Evolutionary conservation across 768 basidiomycete species (phyloP), one percentile per base, ranked within the genome.

Genomic region (Cystobasidium onofrii): DNA sequence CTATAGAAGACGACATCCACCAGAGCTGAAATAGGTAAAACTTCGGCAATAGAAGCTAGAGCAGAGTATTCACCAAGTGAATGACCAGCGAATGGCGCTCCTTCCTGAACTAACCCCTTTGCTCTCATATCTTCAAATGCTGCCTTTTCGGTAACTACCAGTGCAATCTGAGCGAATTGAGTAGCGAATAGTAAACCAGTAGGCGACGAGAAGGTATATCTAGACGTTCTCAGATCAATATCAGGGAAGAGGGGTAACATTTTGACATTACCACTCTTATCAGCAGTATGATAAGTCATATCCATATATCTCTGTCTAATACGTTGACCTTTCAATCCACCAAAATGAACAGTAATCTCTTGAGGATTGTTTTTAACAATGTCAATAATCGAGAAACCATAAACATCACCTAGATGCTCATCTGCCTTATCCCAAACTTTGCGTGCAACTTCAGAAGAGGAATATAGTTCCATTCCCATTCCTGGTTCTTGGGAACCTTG

Each of bases 221-320:
- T 89, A 60, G 91, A 92, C 0, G 92, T 95, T 77, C 94, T 92
- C 64, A 88, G 86, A 80, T 94, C 88, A 81, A 99, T 98, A 81
- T 98, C 95, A 60, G 90, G 86, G 81, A 98, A 99, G 66, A 99
- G 87, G 57, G 95, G 94, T 15, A 96, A 88, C 0, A 92, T 97
- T 85, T 93, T 94, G 81, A 97, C 87, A 79, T 90, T 88, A 72
- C 95, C 95, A 78, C 94, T 92, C 83, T 91, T 92, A 83, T 96
- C 95, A 86, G 78, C 75, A 73, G 92, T 88, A 80, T 97, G 94
- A 84, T 97, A 98, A 3, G 90, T 90, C 90, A 99, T 96, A 77
- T 94, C 93, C 92, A 98, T 98, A 83, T 99, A 99, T n/a, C 96
- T 88, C 78, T 94, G 90, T 33, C 96, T 90, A 76, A 98, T 98